A percentile compares a stretch with the other conserved stretches of the same genome.
phyloP scores from a whole-genome alignment of 805 yeast species.

The Ogataea kodamae region DNA sequence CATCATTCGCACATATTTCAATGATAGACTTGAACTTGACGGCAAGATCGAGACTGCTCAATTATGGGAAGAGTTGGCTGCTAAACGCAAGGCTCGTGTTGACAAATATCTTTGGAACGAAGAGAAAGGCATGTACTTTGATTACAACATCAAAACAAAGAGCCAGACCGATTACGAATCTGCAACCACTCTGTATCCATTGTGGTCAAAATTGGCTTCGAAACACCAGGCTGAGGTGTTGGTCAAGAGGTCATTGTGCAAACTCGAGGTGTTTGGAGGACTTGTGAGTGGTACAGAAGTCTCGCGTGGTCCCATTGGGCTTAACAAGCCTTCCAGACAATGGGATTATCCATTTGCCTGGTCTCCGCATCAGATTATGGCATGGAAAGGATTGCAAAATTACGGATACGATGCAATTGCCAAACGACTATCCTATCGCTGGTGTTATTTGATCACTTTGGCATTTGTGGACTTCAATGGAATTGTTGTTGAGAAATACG shows the following conservation, averaged over 20 bases:
- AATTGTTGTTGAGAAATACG: conserved; percentile 92
- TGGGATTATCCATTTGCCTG: conserved; percentile 99
- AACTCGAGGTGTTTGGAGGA: conserved; percentile 87
- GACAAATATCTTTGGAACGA: conserved; percentile 83
- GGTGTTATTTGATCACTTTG: conserved; percentile 87
- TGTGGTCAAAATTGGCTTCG: conserved; percentile 76
- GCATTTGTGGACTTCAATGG: conserved; percentile 92
- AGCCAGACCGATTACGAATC: conserved; percentile 67
- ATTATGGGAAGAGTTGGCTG: conserved; percentile 63
- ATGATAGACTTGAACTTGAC: conserved; percentile 43
- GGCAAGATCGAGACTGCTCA: conserved; percentile 43
- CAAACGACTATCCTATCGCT: conserved; percentile 71
- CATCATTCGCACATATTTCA: conserved; percentile 54
- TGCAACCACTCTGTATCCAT: conserved; percentile 88
- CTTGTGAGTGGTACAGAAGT: conserved; percentile 76
- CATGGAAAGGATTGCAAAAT: conserved; percentile 80
- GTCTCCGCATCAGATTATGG: conserved; percentile 97
- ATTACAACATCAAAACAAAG: conserved; percentile 64
- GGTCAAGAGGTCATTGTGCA: conserved; percentile 53
- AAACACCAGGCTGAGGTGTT: conserved; percentile 64
- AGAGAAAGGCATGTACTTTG: conserved; percentile 71
- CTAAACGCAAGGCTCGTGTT: conserved; percentile 49
- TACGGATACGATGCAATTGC: conserved; percentile 69
- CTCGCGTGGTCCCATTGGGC: conserved; percentile 67
- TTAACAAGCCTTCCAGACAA: conserved; percentile 81